Conservation (phyloP, 2,329 filamentous ascomycete genomes). For the Pseudogymnoascus sp. region DNA sequence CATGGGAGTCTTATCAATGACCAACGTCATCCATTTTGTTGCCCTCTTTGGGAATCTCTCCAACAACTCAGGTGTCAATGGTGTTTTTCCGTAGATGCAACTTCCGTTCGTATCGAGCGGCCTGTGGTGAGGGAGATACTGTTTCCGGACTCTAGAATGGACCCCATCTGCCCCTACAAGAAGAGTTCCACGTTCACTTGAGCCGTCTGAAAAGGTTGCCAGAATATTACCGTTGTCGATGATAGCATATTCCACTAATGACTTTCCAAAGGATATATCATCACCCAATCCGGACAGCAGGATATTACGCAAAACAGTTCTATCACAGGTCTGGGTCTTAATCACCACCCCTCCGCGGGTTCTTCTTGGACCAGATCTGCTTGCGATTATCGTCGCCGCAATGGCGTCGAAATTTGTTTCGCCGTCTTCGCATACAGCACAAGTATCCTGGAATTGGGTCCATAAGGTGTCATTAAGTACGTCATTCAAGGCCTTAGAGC, state of each 20-base stretch:
- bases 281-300: slow-evolving; percentile 26
- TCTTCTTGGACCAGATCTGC: neutral
- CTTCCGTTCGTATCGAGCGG: slow-evolving; percentile 31
- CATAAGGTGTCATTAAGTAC: slow-evolving; percentile 14
- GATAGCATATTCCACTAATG: slow-evolving; percentile 18
- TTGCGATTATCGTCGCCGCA: slow-evolving; percentile 8
- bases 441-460: slow-evolving; percentile 18
- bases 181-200: slow-evolving; percentile 24
- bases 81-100: slow-evolving; percentile 34
- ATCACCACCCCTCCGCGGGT: slow-evolving; percentile 6
- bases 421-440: slow-evolving; percentile 12
- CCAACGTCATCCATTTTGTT: slow-evolving; percentile 22
- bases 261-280: slow-evolving; percentile 27
- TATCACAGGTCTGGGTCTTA: slow-evolving; percentile 20
- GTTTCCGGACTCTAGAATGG: slow-evolving; percentile 29
- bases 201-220: slow-evolving; percentile 29
- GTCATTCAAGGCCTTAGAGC: slow-evolving; percentile 16
- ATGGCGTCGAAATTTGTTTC: slow-evolving; percentile 14
- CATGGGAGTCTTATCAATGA: slow-evolving; percentile 14
- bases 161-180: slow-evolving; percentile 34
- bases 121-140: slow-evolving; percentile 29
- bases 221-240: slow-evolving; percentile 14
- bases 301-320: slow-evolving; percentile 27
- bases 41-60: slow-evolving; percentile 14
- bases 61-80: slow-evolving; percentile 23